Conservation (phyloP, 1,284 basidiomycete species). For the Taiwanofungus camphoratus region DNA sequence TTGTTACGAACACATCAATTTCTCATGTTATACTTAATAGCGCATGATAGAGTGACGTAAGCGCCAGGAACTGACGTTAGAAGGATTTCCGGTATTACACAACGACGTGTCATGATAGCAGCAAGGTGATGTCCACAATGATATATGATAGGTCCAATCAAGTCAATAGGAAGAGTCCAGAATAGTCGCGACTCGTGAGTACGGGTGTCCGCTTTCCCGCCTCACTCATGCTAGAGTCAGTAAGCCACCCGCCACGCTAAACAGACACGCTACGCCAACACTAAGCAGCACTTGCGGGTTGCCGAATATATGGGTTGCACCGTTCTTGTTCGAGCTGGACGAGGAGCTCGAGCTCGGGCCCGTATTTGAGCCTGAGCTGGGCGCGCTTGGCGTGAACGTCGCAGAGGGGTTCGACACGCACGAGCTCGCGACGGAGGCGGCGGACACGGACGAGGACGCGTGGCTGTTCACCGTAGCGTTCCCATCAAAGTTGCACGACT, state of each 20-base stretch:
- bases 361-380: constrained; percentile 26
- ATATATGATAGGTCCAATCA: no score
- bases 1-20: no score
- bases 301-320: constrained; percentile 25
- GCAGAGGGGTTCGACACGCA: constrained; percentile 68
- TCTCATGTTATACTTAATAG: no score
- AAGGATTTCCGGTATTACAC: no score
- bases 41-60: no score
- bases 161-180: no score
- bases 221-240: constrained; percentile 23
- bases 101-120: no score
- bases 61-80: no score
- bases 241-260: constrained; percentile 27
- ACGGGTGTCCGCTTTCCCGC: no score
- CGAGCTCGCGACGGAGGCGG: constrained; percentile 57
- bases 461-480: constrained; percentile 75
- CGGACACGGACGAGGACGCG: constrained; percentile 50
- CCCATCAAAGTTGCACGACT: constrained; percentile 73
- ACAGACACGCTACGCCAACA: constrained; percentile 32
- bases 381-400: constrained; percentile 61
- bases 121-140: no score
- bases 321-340: constrained; percentile 22
- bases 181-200: no score
- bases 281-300: constrained; percentile 37
- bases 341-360: constrained; percentile 18